phyloP scores from a whole-genome alignment of 441 rosid genomes.

The Erodium moschatum region DNA sequence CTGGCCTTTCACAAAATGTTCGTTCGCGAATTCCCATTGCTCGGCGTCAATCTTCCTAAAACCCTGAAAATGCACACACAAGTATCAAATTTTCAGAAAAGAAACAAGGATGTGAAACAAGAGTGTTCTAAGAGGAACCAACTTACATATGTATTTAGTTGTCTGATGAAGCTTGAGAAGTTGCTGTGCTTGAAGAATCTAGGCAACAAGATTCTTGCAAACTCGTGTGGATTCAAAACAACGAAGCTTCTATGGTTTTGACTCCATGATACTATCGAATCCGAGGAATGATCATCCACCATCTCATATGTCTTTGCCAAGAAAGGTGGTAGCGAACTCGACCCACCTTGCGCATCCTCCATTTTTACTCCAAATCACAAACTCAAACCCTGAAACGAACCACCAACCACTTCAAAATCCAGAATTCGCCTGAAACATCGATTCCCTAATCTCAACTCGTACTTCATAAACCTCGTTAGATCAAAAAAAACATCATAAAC shows the following conservation, averaged over 20 bases:
- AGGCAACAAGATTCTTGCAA: constrained; percentile 66
- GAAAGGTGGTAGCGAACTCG: constrained; percentile 79
- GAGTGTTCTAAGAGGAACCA: not conserved
- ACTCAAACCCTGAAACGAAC: constrained; percentile 6
- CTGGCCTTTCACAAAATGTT: constrained; percentile 62
- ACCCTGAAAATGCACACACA: constrained; percentile 45
- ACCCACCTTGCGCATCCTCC: constrained; percentile 69
- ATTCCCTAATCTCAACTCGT: constrained; percentile 4
- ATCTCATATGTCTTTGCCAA: constrained; percentile 75
- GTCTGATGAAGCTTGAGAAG: constrained; percentile 92
- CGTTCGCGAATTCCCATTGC: constrained; percentile 89
- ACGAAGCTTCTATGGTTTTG: constrained; percentile 53
- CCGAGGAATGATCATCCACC: constrained; percentile 73
- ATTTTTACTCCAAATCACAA: constrained; percentile 27
- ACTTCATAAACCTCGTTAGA: not conserved
- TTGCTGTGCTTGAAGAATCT: constrained; percentile 82
- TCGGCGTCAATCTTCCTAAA: constrained; percentile 75
- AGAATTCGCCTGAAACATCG: not conserved
- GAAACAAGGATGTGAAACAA: not conserved
- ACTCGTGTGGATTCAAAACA: constrained; percentile 69
- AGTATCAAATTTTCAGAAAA: constrained; percentile 6
- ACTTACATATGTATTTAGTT: constrained; percentile 94
- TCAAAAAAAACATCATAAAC: not conserved
- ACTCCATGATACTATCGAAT: constrained; percentile 77
- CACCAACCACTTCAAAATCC: constrained; percentile 17